These are phyloP conservation scores for Parachlorella kessleri DNA, from an alignment of 139 green algal species.

Conservation along the genomic window DNA sequence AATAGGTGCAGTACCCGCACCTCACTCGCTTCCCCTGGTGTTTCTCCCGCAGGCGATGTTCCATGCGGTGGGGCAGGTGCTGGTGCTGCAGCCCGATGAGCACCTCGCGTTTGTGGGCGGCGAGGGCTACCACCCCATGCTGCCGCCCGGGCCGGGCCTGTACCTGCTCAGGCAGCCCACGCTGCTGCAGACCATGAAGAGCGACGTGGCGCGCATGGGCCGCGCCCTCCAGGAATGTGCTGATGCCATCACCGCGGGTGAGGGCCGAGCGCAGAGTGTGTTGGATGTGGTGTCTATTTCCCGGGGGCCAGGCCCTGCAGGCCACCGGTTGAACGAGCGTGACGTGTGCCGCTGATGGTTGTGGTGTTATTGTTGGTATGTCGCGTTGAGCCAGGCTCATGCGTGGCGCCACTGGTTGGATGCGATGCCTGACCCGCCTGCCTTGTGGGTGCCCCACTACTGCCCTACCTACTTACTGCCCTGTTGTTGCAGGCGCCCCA, in stretches of 20 bases:
- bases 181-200: background rate
- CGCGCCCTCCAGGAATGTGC: no score
- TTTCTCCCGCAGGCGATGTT: slow-evolving; percentile 77
- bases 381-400: no score
- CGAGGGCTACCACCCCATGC: slow-evolving; percentile 77
- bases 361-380: no score
- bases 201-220: background rate
- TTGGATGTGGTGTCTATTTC: no score
- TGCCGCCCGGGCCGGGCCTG: slow-evolving; percentile 75
- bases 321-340: no score
- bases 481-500: background rate
- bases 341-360: no score
- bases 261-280: no score
- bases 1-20: background rate
- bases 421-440: no score
- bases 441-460: background rate
- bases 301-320: no score
- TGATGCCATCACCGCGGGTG: no score
- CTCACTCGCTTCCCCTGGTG: background rate
- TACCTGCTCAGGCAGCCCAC: slow-evolving; percentile 63
- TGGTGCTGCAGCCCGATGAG: slow-evolving; percentile 87
- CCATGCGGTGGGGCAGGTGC: slow-evolving; percentile 82
- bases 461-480: background rate
- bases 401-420: no score
- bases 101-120: slow-evolving; percentile 50